These are phyloP conservation scores for Colletotrichum somersetense DNA, from an alignment of 2,329 filamentous ascomycete species.

Conservation along the genomic window DNA sequence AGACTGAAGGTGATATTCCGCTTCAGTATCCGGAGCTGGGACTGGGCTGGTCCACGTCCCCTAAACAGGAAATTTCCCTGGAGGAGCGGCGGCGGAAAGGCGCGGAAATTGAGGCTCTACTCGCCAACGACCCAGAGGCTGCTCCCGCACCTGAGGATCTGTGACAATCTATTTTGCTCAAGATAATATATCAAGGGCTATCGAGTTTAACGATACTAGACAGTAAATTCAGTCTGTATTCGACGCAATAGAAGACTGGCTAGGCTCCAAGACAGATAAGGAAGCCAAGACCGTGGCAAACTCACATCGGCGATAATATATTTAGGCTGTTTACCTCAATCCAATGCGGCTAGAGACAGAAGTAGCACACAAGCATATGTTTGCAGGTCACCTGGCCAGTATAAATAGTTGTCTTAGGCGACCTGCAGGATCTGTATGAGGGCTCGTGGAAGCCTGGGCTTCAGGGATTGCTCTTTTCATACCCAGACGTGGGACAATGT, in stretches of 20 bases:
- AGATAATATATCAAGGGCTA: background rate
- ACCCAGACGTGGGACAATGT: background rate
- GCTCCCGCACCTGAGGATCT: constrained; percentile 48
- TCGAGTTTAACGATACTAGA: background rate
- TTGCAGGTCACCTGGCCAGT: background rate
- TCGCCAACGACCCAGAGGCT: constrained; percentile 48
- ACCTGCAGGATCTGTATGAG: constrained; percentile 1
- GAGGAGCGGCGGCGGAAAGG: constrained; percentile 49
- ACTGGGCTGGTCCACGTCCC: constrained; percentile 48
- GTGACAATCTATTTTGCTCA: background rate
- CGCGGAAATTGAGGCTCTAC: constrained; percentile 48
- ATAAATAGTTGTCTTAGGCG: background rate
- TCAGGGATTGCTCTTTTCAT: no score
- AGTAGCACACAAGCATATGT: background rate
- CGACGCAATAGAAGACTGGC: no score
- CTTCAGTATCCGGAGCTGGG: constrained; percentile 51
- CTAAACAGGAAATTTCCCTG: constrained; percentile 47
- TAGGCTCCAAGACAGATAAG: background rate
- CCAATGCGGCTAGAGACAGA: no score
- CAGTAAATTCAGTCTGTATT: no score
- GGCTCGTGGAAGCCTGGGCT: background rate
- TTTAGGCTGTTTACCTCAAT: background rate
- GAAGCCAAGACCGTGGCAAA: no score
- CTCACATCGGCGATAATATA: no score
- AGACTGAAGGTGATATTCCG: constrained; percentile 46